Conservation (phyloP, 106 monocot genomes). For the Alisma plantagoaquatica region DNA sequence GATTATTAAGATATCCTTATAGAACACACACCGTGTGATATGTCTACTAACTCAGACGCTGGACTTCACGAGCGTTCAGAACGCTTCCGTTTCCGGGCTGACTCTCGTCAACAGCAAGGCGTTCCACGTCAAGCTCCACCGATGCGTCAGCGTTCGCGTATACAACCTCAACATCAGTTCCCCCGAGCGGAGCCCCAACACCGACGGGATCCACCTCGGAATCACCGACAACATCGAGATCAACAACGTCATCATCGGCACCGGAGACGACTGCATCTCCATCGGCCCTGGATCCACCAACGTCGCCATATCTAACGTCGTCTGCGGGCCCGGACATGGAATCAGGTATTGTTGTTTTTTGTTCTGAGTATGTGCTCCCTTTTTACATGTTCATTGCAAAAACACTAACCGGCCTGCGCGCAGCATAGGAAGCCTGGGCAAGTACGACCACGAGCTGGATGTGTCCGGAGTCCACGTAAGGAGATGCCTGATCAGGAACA, state of each 20-base stretch:
- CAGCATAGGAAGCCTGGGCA: conserved; percentile 57
- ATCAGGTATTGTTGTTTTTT: conserved; percentile 22
- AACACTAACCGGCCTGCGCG: too few relatives aligned
- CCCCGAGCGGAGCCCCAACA: conserved; percentile 40
- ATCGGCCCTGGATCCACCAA: conserved; percentile 24
- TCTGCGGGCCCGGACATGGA: conserved; percentile 49
- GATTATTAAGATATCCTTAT: neutral
- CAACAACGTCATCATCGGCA: conserved; percentile 14
- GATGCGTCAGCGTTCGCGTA: conserved; percentile 7
- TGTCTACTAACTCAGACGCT: conserved; percentile 21
- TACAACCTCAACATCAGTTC: conserved; percentile 18
- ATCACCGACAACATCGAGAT: conserved; percentile 12
- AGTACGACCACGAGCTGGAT: conserved; percentile 21
- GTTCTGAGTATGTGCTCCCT: neutral
- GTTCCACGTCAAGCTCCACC: conserved; percentile 25
- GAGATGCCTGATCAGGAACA: conserved; percentile 33
- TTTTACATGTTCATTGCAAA: neutral
- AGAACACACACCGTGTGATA: neutral
- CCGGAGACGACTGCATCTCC: conserved; percentile 55
- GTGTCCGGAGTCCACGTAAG: conserved; percentile 26
- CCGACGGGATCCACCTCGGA: conserved; percentile 41
- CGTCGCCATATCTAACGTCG: conserved; percentile 15
- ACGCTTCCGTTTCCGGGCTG: conserved; percentile 14
- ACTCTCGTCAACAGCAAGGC: conserved; percentile 20
- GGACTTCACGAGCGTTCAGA: conserved; percentile 9